Percentiles rank a stretch among this genome's conserved stretches.
Evolutionary conservation across 2,329 filamentous ascomycete genomes (phyloP).

Genomic region (Calonectria pteridis): DNA sequence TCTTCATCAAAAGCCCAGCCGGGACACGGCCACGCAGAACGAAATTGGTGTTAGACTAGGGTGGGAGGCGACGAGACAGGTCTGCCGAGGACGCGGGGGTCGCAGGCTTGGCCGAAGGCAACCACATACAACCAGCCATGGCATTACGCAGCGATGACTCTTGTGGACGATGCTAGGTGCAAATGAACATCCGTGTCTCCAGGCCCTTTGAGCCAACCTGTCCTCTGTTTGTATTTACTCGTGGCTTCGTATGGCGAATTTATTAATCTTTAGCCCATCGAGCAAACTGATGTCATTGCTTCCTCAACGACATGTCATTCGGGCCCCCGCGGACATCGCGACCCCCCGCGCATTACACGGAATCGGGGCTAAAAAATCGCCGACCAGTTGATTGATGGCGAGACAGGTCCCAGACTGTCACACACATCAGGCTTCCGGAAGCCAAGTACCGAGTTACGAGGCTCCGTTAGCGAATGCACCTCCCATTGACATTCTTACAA

Average conservation of each 20-base stretch:
- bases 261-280: background rate
- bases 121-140: background rate
- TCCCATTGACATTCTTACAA: background rate
- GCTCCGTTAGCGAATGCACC: background rate
- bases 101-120: constrained; percentile 4
- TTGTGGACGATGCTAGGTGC: background rate
- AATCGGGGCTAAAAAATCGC: background rate
- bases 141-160: constrained; percentile 43
- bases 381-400: background rate
- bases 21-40: background rate
- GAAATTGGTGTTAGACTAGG: constrained; percentile 14
- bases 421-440: background rate
- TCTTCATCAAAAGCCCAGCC: constrained; percentile 14
- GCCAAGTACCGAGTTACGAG: constrained; percentile 19
- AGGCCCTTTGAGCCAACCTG: constrained; percentile 24
- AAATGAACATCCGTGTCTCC: background rate
- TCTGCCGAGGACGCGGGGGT: constrained; percentile 9
- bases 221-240: constrained; percentile 7
- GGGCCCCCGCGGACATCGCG: background rate
- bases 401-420: background rate
- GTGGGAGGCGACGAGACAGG: constrained; percentile 8
- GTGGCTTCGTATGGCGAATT: background rate
- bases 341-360: background rate
- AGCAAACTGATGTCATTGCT: constrained; percentile 9
- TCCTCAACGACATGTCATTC: constrained; percentile 24